Base-by-base conservation (phyloP, 2,329 filamentous ascomycete genomes). In the Emmonsiellopsis sp. region DNA sequence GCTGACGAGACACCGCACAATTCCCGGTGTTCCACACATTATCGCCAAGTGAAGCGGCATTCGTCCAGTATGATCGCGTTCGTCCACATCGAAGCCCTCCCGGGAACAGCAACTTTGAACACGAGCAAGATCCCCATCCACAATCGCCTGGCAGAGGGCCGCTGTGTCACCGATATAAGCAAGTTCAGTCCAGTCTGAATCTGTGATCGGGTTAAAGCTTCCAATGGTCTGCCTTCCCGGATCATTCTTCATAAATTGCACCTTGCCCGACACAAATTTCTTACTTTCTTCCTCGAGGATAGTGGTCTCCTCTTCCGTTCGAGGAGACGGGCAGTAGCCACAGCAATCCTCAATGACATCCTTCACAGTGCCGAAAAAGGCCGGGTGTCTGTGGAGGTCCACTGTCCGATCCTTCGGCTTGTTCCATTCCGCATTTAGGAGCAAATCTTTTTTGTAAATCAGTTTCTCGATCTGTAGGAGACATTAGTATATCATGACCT, bases 351-450 rank as follows among this genome's bases (percentile, higher is more conserved):
- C 73, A 52, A 92, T 79, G 6, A 93, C 80, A 68, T 93, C 85
- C 53, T 84, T 74, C 5, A 85, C 82, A 33, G 82, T 79, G 0
- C 89, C 88, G 61, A 94, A 92, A 67, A 94, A 94, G 10, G 86
- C 87, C 2, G 89, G 88, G 62, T 94, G 89, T 2, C 89, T 81
- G 69, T 95, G 89, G 5, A 94, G 74, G 56, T 88, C 82, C 1
- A 91, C 84, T 31, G 84, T 75, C n/a, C 88, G 80, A 42, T 89
- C 84, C 56, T 87, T 83, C 1, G 79, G 75, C 57, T 85, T 83
- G 61, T 93, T 94, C 88, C 89, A 94, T 64, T 94, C 87, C 0
- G 87, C 87, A 61, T 94, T 93, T 14, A 94, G 78, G 6, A 94
- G 75, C 14, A 94, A 68, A 64, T 95, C 89, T 58, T 87, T 85